These are phyloP conservation scores for Closterium sp. DNA, from an alignment of 139 green algal species.

Conservation along the genomic window DNA sequence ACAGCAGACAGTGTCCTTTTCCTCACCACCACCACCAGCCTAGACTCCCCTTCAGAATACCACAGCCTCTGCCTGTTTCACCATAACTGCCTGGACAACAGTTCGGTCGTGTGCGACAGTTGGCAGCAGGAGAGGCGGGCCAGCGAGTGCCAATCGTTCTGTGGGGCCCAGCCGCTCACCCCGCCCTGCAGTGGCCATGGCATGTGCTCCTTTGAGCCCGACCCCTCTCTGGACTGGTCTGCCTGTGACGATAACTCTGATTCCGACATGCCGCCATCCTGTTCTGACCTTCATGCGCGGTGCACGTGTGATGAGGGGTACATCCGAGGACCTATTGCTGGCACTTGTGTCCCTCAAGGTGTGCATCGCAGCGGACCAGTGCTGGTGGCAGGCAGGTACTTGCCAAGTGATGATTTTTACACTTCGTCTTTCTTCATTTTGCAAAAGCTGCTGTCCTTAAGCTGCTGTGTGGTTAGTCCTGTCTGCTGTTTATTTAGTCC, in stretches of 20 bases:
- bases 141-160: background rate
- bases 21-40: background rate
- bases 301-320: background rate
- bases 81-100: background rate
- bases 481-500: background rate
- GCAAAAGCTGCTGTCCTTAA: background rate
- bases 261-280: background rate
- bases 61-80: background rate
- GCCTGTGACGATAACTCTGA: background rate
- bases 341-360: background rate
- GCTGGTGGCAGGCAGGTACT: too few species aligned
- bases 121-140: background rate
- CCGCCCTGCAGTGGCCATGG: background rate
- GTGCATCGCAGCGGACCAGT: too few species aligned
- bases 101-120: background rate
- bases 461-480: background rate
- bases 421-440: background rate
- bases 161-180: background rate
- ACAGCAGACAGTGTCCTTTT: background rate
- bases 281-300: background rate
- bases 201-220: background rate
- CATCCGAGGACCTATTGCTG: background rate
- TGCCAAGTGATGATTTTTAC: background rate
- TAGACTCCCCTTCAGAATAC: background rate
- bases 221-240: background rate